Conservation (phyloP, 2,329 filamentous ascomycete species). For the Pezicula neosporulosa region DNA sequence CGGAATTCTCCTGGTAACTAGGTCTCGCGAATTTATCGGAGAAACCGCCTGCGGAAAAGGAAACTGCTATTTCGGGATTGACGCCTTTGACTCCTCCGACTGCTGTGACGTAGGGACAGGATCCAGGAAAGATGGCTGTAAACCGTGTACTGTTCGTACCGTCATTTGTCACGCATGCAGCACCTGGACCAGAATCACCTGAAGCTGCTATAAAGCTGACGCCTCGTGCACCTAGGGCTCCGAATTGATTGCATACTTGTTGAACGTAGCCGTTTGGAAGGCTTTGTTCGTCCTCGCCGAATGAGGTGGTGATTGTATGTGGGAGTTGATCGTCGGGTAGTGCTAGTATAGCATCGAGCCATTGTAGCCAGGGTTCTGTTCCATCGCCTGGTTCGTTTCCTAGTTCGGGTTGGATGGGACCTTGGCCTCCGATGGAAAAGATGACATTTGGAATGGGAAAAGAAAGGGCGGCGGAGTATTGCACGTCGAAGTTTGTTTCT, state of each 20-base stretch:
- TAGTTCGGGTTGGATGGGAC: not conserved
- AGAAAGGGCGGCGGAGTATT: slow-evolving; percentile 23
- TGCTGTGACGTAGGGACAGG: slow-evolving; percentile 62
- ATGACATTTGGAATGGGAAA: not conserved
- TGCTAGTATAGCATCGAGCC: slow-evolving; percentile 50
- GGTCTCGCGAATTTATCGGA: slow-evolving; percentile 43
- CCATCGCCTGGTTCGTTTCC: slow-evolving; percentile 38
- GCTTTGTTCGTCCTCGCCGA: slow-evolving; percentile 63
- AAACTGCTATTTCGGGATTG: not conserved
- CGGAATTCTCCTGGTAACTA: slow-evolving; percentile 38
- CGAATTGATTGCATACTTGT: slow-evolving; percentile 57
- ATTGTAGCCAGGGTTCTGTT: slow-evolving; percentile 64
- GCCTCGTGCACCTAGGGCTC: slow-evolving; percentile 58
- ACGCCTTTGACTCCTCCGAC: slow-evolving; percentile 42
- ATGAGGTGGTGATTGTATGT: slow-evolving; percentile 58
- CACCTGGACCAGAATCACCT: slow-evolving; percentile 44
- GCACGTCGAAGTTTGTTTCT: slow-evolving; percentile 55
- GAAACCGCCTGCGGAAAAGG: slow-evolving; percentile 41
- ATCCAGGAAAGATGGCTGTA: slow-evolving; percentile 57
- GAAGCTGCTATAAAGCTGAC: slow-evolving; percentile 57
- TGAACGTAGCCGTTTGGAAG: slow-evolving; percentile 56
- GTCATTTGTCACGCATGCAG: slow-evolving; percentile 51
- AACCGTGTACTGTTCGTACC: slow-evolving; percentile 50
- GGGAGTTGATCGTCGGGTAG: slow-evolving; percentile 47
- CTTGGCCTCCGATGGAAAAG: not conserved